Evolutionary conservation across 495 filamentous ascomycete species (phyloP), one percentile per base, ranked within the genome.

Genomic region (Aspergillus biplanus): DNA sequence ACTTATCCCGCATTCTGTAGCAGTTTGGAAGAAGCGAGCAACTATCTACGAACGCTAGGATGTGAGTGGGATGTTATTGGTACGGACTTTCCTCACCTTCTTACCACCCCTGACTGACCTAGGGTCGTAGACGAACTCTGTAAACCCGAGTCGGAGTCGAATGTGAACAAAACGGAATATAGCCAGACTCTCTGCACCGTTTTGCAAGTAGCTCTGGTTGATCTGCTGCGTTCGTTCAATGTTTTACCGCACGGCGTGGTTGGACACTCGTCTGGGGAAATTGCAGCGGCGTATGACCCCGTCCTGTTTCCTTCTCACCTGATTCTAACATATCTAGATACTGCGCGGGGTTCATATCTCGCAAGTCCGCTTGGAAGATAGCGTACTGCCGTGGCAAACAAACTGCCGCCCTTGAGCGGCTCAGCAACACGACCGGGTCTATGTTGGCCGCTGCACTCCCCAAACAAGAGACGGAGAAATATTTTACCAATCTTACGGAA

Each of bases 401-500:
- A 27, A 27, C 21, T 27, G 21, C 21, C 1, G 21, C 21, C 1
- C 2, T 27, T 1, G 21, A 27, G 21, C 21, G 21, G 21, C 21
- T 27, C 21, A 27, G 21, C 21, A 27, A 2, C 21, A 27, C 21
- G 35, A 27, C 48, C 11, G 59, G 63, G 7, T 16, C 16, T 4
- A 80, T 78, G 80, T 73, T 69, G 4, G 75, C 73, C 6, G 69
- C 78, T n/a, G 77, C 76, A 0, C 62, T 83, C 0, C 63, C 66
- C 7, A 53, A 59, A 5, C 62, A 63, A 0, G 62, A 63, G 12
- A 70, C 68, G 82, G 7, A 81, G 80, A 5, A 58, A 52, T 53
- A 86, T n/a, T 33, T 56, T 21, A 31, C 31, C 1, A 64, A 58
- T 33, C 47, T 66, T 0, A 11, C 21, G 2, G 44, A 62, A 0